These are phyloP conservation scores for Tricholoma hemisulphureum DNA, from an alignment of 768 basidiomycete species.

Conservation along the genomic window DNA sequence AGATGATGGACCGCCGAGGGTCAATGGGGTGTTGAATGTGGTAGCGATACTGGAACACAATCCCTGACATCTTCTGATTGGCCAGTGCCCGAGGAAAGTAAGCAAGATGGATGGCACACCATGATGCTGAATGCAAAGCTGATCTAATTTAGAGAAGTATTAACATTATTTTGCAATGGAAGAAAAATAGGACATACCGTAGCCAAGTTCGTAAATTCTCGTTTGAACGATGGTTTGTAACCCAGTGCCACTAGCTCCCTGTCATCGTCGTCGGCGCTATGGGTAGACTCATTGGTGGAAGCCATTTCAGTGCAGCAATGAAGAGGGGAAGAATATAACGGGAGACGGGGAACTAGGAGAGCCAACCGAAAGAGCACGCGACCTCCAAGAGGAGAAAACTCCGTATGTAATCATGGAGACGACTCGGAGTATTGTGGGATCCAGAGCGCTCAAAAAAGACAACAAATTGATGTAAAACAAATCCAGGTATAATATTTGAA, in stretches of 20 bases:
- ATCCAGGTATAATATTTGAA: not conserved
- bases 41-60: constrained; percentile 76
- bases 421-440: no score
- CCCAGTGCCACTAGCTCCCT: constrained; percentile 63
- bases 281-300: constrained; percentile 9
- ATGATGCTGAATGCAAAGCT: constrained; percentile 80
- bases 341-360: not conserved
- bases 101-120: constrained; percentile 37
- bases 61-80: constrained; percentile 39
- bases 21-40: constrained; percentile 73
- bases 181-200: constrained; percentile 41
- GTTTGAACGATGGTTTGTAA: constrained; percentile 77
- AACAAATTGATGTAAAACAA: no score
- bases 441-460: no score
- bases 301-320: constrained; percentile 4
- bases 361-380: not conserved
- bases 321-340: not conserved
- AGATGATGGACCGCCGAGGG: constrained; percentile 67
- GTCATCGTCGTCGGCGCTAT: constrained; percentile 55
- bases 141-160: constrained; percentile 39
- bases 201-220: constrained; percentile 83
- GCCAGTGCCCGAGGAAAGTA: not conserved
- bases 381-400: not conserved
- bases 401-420: not conserved
- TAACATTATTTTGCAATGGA: not conserved